Conservation (phyloP, 2,329 filamentous ascomycete genomes). For the Nemania bipapillata region DNA sequence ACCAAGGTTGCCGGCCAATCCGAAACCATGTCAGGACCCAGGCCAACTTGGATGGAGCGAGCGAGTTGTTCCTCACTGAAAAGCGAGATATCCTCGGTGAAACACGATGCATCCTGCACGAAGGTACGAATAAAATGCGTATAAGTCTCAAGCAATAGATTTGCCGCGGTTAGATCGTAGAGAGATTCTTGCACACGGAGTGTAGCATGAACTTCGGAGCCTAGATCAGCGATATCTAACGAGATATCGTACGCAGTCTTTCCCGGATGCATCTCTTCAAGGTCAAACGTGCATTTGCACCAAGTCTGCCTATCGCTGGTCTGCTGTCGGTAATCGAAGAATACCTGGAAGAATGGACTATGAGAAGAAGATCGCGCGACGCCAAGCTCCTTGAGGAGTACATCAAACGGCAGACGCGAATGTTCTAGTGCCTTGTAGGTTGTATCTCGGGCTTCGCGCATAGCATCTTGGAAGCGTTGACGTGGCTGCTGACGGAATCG, state of each 20-base stretch:
- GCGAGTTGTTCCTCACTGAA: constrained; percentile 12
- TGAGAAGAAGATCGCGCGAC: constrained; percentile 53
- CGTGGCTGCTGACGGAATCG: constrained; percentile 29
- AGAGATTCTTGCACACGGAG: constrained; percentile 38
- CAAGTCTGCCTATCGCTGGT: constrained; percentile 44
- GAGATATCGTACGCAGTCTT: constrained; percentile 45
- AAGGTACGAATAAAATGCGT: constrained; percentile 22
- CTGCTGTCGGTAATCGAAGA: constrained; percentile 59
- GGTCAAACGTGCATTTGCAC: constrained; percentile 43
- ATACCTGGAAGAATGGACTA: constrained; percentile 60
- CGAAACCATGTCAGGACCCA: constrained; percentile 13
- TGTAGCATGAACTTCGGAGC: constrained; percentile 25
- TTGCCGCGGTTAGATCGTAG: constrained; percentile 36
- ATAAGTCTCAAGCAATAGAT: constrained; percentile 34
- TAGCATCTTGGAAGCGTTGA: constrained; percentile 18
- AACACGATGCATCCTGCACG: neutral
- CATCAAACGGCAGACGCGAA: constrained; percentile 59
- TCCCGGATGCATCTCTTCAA: constrained; percentile 25
- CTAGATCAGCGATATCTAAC: constrained; percentile 39
- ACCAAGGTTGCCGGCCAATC: constrained; percentile 38
- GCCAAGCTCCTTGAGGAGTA: constrained; percentile 49
- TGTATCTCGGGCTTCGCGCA: constrained; percentile 8
- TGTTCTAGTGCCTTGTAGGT: constrained; percentile 50
- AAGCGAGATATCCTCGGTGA: neutral
- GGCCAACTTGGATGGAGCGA: constrained; percentile 7